A percentile compares a stretch with the other conserved stretches of the same genome.
Evolutionary conservation across 768 basidiomycete species (phyloP).

Genomic region (Neoboletus magnificus): DNA sequence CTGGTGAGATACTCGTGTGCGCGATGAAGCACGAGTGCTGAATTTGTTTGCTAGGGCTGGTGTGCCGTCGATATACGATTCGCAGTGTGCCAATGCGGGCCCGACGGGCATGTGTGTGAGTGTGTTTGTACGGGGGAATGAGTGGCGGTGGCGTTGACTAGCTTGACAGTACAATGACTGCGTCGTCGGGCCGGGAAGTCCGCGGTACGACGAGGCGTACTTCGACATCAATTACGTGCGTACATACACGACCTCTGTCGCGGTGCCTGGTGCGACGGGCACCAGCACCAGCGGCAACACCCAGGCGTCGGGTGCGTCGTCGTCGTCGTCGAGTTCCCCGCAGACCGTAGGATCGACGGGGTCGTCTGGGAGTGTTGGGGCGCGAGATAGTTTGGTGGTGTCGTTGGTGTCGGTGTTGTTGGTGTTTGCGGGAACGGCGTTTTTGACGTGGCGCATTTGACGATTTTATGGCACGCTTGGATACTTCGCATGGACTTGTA

Average conservation of each 20-base stretch:
- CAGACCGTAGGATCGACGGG: background rate
- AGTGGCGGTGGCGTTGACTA: background rate
- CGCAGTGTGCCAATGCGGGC: conserved; percentile 39
- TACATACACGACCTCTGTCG: conserved; percentile 43
- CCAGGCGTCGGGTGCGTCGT: background rate
- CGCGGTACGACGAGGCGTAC: conserved; percentile 56
- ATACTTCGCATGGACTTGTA: no score
- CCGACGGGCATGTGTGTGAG: conserved; percentile 43
- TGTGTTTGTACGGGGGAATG: background rate
- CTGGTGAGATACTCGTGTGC: conserved; percentile 34
- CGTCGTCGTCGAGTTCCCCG: background rate
- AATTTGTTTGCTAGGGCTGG: conserved; percentile 44
- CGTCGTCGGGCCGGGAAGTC: conserved; percentile 52
- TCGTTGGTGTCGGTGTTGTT: background rate
- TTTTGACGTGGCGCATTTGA: conserved; percentile 11
- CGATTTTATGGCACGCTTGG: no score
- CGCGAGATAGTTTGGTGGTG: background rate
- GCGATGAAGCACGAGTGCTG: background rate
- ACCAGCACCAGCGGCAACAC: background rate
- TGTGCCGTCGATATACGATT: conserved; percentile 37
- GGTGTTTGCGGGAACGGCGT: background rate
- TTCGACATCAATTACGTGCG: conserved; percentile 69
- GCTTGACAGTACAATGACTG: conserved; percentile 46
- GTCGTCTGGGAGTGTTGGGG: background rate
- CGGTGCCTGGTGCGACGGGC: conserved; percentile 7